A percentile compares a stretch with the other conserved stretches of the same genome.
Evolutionary conservation across 257 asterid genomes (phyloP).

Genomic region (Linderniella brevidens): DNA sequence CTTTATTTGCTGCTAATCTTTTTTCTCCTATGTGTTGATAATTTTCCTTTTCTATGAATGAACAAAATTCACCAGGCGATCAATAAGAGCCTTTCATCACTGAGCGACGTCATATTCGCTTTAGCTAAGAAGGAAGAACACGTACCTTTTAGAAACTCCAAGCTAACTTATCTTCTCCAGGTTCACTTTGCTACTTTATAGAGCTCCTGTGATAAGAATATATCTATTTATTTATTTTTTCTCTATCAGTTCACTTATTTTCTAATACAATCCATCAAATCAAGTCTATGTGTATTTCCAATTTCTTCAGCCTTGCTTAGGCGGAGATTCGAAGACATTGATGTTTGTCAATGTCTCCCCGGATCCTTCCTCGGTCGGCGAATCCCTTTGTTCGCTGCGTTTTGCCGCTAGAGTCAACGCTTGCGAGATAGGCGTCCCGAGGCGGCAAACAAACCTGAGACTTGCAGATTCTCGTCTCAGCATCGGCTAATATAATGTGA

Average conservation of each 20-base stretch:
- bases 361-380: constrained; percentile 64
- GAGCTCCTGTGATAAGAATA: neutral
- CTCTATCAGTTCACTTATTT: neutral
- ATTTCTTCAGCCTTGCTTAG: constrained; percentile 81
- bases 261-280: no score
- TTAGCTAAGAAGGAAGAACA: constrained; percentile 94
- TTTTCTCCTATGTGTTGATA: no score
- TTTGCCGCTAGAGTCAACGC: constrained; percentile 91
- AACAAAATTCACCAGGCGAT: constrained; percentile 43
- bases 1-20: neutral
- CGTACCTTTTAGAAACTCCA: constrained; percentile 86
- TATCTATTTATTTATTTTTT: neutral
- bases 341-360: constrained; percentile 93
- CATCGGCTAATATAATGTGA: constrained; percentile 33
- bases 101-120: constrained; percentile 88
- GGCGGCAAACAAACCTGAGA: constrained; percentile 78
- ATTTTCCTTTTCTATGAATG: no score
- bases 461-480: constrained; percentile 66
- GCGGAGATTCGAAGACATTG: constrained; percentile 88
- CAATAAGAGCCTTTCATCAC: constrained; percentile 75
- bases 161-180: constrained; percentile 98
- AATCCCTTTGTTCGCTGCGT: constrained; percentile 88
- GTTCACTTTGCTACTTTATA: constrained; percentile 10
- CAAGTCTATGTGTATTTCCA: neutral
- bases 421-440: constrained; percentile 87